A percentile compares a stretch with the other conserved stretches of the same genome.
Evolutionary conservation across 805 yeast genomes (phyloP).

Genomic region (Barnettozyma populi): DNA sequence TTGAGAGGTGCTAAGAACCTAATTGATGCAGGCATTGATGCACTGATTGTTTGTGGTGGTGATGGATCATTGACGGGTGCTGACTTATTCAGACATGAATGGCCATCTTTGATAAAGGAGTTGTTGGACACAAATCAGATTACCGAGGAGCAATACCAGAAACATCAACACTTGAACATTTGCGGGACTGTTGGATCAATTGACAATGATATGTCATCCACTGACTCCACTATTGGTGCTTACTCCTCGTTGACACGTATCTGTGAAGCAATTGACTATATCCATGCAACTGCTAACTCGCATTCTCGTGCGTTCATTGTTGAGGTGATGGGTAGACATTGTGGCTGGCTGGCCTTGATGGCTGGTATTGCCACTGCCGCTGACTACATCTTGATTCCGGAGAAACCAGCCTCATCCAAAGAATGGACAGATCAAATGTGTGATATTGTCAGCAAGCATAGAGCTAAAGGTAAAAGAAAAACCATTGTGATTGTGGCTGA

Average conservation of each 20-base stretch:
- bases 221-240: conserved; percentile 80
- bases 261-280: conserved; percentile 70
- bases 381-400: conserved; percentile 77
- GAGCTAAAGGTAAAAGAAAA: conserved; percentile 68
- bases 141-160: conserved; percentile 39
- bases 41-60: conserved; percentile 76
- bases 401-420: conserved; percentile 58
- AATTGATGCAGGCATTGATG: conserved; percentile 69
- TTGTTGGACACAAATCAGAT: conserved; percentile 41
- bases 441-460: conserved; percentile 56
- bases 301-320: conserved; percentile 81
- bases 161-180: conserved; percentile 54
- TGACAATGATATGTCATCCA: conserved; percentile 81
- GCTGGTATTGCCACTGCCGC: conserved; percentile 79
- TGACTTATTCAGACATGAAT: conserved; percentile 67
- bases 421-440: conserved; percentile 68
- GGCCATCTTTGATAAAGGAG: conserved; percentile 68
- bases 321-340: conserved; percentile 87
- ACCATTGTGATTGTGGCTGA: conserved; percentile 80
- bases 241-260: conserved; percentile 73
- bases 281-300: conserved; percentile 78
- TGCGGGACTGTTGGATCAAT: conserved; percentile 80
- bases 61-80: conserved; percentile 84
- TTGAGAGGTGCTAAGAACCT: conserved; percentile 58
- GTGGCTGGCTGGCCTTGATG: conserved; percentile 84